phyloP scores from a whole-genome alignment of 805 yeast genomes.

The Tetrapisispora iriomotensis region DNA sequence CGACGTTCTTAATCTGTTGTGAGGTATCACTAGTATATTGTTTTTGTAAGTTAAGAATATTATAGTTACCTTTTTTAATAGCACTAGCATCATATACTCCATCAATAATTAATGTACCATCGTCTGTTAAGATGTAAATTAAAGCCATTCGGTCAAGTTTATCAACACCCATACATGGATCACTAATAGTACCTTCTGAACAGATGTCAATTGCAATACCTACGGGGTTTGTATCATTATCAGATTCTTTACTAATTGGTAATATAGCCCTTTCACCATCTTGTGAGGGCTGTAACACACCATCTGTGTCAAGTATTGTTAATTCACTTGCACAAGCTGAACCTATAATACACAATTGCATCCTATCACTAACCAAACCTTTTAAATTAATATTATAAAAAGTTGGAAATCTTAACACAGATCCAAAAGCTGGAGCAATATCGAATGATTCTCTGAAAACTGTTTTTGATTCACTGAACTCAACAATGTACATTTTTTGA shows the following conservation, averaged over 20 bases:
- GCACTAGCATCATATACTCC: slow-evolving; percentile 50
- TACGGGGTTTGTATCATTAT: slow-evolving; percentile 59
- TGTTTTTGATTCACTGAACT: not conserved
- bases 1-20: not conserved
- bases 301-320: slow-evolving; percentile 33
- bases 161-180: slow-evolving; percentile 53
- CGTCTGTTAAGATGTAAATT: slow-evolving; percentile 49
- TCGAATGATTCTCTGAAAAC: slow-evolving; percentile 32
- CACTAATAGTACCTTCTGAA: slow-evolving; percentile 33
- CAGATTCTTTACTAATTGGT: slow-evolving; percentile 58
- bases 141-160: slow-evolving; percentile 55
- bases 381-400: slow-evolving; percentile 35
- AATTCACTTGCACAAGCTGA: slow-evolving; percentile 61
- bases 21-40: not conserved
- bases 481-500: slow-evolving; percentile 20
- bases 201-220: slow-evolving; percentile 60
- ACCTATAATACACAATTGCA: slow-evolving; percentile 37
- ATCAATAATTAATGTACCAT: slow-evolving; percentile 56
- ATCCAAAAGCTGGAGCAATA: slow-evolving; percentile 45
- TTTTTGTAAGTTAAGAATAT: slow-evolving; percentile 8
- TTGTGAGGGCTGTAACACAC: slow-evolving; percentile 41
- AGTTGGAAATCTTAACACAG: slow-evolving; percentile 37
- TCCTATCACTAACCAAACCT: slow-evolving; percentile 31
- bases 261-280: slow-evolving; percentile 66
- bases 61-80: slow-evolving; percentile 31